Evolutionary conservation across 2,329 filamentous ascomycete genomes (phyloP).

Genomic region (Colletotrichum sp.): DNA sequence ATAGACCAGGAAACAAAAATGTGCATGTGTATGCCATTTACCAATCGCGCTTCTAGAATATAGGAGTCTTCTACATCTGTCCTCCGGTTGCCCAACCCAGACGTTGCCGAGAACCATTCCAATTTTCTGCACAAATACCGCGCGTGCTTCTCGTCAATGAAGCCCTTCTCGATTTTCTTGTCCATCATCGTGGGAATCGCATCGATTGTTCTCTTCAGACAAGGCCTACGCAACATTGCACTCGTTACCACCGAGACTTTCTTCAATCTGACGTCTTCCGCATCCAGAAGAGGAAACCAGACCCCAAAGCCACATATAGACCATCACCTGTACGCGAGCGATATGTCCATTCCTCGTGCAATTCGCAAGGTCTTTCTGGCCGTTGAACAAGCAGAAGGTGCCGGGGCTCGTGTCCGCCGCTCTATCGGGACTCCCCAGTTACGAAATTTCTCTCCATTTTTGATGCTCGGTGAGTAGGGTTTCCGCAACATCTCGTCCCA

Average conservation of each 20-base stretch:
- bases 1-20: background rate
- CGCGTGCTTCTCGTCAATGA: conserved; percentile 30
- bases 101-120: background rate
- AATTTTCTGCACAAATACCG: background rate
- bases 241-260: conserved; percentile 4
- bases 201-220: conserved; percentile 30
- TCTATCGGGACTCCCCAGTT: conserved; percentile 86
- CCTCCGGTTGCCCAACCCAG: background rate
- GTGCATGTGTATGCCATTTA: background rate
- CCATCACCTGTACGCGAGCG: conserved; percentile 38
- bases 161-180: conserved; percentile 31
- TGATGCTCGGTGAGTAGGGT: conserved; percentile 92
- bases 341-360: conserved; percentile 73
- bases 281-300: background rate
- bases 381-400: conserved; percentile 85
- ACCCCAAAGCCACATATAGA: background rate
- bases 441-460: conserved; percentile 87
- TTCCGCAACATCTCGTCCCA: conserved; percentile 41
- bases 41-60: background rate
- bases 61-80: background rate
- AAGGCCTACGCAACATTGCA: conserved; percentile 25
- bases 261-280: conserved; percentile 15
- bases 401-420: conserved; percentile 83
- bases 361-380: conserved; percentile 87
- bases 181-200: conserved; percentile 32